Evolutionary conservation across 305 asterid species (phyloP).

Genomic region (Rubia peregrina): DNA sequence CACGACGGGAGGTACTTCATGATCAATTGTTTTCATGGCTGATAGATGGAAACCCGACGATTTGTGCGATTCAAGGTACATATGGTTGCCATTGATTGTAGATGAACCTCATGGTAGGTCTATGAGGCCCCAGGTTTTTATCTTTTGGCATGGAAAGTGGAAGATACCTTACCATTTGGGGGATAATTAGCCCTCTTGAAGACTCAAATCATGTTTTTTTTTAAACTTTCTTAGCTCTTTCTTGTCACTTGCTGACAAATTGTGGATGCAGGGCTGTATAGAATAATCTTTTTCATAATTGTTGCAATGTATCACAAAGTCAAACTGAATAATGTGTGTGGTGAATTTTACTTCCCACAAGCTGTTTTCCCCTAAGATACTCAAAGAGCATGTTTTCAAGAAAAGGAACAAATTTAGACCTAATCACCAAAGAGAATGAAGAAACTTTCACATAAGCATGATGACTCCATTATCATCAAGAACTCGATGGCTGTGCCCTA

Average conservation of each 20-base stretch:
- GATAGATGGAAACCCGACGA: constrained; percentile 96
- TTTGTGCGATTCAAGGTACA: constrained; percentile 75
- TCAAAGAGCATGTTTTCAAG: constrained; percentile 14
- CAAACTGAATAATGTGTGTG: background rate
- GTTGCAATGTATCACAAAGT: background rate
- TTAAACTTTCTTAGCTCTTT: background rate
- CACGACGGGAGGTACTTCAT: constrained; percentile 66
- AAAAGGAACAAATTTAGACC: too few species aligned
- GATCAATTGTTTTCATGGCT: constrained; percentile 92
- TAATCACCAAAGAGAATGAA: background rate
- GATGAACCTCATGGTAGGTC: constrained; percentile 18
- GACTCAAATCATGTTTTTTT: background rate
- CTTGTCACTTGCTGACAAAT: too few species aligned
- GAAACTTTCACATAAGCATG: constrained; percentile 14
- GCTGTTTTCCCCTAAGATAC: background rate
- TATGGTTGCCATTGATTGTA: constrained; percentile 82
- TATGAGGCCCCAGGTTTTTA: constrained; percentile 54
- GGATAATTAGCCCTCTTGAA: background rate
- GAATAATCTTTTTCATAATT: too few species aligned
- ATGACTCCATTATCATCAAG: constrained; percentile 26
- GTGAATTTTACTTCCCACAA: background rate
- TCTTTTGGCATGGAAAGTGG: constrained; percentile 93
- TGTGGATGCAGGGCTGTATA: too few species aligned
- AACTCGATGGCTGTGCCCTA: constrained; percentile 35
- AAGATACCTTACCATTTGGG: constrained; percentile 51